Evolutionary conservation across 2,329 filamentous ascomycete genomes (phyloP), one percentile per base, ranked within the genome.

Genomic region (Pseudofabraea citricarpa): DNA sequence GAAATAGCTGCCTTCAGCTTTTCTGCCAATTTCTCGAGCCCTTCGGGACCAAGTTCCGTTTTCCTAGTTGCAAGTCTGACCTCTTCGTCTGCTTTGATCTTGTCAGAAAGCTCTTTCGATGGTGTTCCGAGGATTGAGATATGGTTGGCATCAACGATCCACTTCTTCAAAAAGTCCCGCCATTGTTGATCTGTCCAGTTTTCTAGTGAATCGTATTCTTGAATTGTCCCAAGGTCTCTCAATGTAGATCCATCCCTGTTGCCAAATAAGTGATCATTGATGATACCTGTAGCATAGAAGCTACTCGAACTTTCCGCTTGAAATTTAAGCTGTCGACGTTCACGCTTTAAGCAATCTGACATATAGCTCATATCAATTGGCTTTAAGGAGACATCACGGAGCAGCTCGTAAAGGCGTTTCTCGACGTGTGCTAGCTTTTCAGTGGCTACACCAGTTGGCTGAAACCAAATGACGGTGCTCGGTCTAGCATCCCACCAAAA

Each of bases 241-340:
- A 91, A 69, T 0, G 82, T 88, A 3, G 85, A 86, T 1, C 93
- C 94, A 61, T 95, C 85, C 23, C 89, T 79, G 40, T 82, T 81
- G 21, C 91, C 93, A 59, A 93, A 98, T 8, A 97, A 75, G 61
- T 94, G 95, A 60, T 97, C 90, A 12, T 84, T 85, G 56, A 97
- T 95, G 48, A 97, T 84, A 47, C 87, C 86, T 50, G 81, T 84
- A 1, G 88, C 83, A 64, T 91, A 95, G 51, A 90, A 88, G 18
- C 82, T 79, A 42, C 88, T 82, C 3, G 85, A 87, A 39, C 80
- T 83, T 64, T 98, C 93, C 0, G 88, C 87, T 33, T 85, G 79
- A 53, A 87, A 91, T 61, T 90, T 90, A 57, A 89, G 77, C 57
- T 90, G 87, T 36, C 90, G 80, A 50, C 81, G 80, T 63, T 93